These are phyloP conservation scores for Leucoagaricus sp. DNA, from an alignment of 1,284 basidiomycete species.

Conservation along the genomic window DNA sequence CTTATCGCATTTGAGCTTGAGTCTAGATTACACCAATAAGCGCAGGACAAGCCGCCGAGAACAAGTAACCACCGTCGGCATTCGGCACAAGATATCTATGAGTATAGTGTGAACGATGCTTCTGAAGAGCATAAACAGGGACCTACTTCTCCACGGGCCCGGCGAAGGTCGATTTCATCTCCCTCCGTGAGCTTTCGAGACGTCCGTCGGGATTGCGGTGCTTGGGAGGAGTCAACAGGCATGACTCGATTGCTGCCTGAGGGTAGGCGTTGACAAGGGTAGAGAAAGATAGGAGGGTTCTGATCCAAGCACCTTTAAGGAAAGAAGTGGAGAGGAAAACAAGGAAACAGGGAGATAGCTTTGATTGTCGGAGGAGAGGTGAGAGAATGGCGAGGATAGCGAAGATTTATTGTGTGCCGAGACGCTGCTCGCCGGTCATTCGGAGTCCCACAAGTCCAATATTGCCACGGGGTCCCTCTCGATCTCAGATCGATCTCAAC, in stretches of 20 bases:
- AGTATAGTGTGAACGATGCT: background rate
- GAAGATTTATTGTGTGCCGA: background rate
- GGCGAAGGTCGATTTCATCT: slow-evolving; percentile 52
- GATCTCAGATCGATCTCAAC: slow-evolving; percentile 10
- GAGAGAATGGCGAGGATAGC: background rate
- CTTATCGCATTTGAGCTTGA: slow-evolving; percentile 74
- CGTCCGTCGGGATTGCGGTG: slow-evolving; percentile 33
- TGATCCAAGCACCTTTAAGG: background rate
- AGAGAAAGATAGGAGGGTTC: background rate
- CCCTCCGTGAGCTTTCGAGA: slow-evolving; percentile 46
- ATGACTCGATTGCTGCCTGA: slow-evolving; percentile 14
- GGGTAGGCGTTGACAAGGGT: background rate
- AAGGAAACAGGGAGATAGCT: background rate
- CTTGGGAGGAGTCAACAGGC: slow-evolving; percentile 30
- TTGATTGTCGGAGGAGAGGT: background rate
- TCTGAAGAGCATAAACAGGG: background rate
- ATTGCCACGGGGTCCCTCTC: slow-evolving; percentile 2
- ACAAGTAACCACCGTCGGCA: slow-evolving; percentile 43
- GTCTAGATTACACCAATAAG: slow-evolving; percentile 32
- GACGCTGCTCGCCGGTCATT: background rate
- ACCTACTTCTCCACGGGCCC: slow-evolving; percentile 53
- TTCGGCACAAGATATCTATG: slow-evolving; percentile 55
- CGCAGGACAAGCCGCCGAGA: background rate
- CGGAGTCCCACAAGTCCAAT: slow-evolving; percentile 10
- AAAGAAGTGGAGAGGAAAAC: background rate